A percentile compares a stretch with the other conserved stretches of the same genome.
These are phyloP conservation scores for Aspergillus pseudoviridinutans DNA, from an alignment of 2,329 filamentous ascomycete genomes.

Conservation along the genomic window DNA sequence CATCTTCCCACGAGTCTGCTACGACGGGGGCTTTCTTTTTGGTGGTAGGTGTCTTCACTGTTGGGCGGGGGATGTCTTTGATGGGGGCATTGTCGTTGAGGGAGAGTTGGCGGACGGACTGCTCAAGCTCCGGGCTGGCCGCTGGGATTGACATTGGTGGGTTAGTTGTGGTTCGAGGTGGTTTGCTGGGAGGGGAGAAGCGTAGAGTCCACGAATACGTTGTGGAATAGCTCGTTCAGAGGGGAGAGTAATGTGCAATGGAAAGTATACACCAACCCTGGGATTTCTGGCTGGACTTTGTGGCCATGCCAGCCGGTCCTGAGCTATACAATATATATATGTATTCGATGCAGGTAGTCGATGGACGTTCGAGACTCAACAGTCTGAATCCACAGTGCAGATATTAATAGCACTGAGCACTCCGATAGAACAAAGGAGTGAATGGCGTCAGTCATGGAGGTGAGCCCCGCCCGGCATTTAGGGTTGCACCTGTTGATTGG, in stretches of 20 bases:
- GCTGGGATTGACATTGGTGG: conserved; percentile 17
- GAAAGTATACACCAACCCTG: conserved; percentile 16
- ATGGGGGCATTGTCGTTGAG: conserved; percentile 24
- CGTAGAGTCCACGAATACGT: not conserved
- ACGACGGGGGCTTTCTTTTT: conserved; percentile 46
- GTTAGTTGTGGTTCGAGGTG: conserved; percentile 3
- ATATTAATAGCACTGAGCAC: conserved; percentile 14
- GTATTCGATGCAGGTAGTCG: not conserved
- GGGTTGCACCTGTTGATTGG: conserved; percentile 9
- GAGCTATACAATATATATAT: not conserved
- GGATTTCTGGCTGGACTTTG: conserved; percentile 7
- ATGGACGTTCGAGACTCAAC: conserved; percentile 1
- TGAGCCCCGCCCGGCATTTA: conserved; percentile 11
- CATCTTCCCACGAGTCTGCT: conserved; percentile 76
- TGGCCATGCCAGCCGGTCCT: conserved; percentile 6
- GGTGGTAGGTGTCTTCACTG: conserved; percentile 5
- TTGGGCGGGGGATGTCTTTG: conserved; percentile 1
- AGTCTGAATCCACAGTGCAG: conserved; percentile 5
- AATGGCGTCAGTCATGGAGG: conserved; percentile 20
- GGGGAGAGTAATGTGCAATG: not conserved
- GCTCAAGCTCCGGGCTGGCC: conserved; percentile 26
- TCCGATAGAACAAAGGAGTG: conserved; percentile 12
- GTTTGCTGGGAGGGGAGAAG: not conserved
- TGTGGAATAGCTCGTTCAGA: not conserved
- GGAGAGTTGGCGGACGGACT: conserved; percentile 27